Percentiles rank a stretch among this genome's conserved stretches.
Evolutionary conservation across 1,284 basidiomycete genomes (phyloP).

Genomic region (Tranzscheliella williamsii): DNA sequence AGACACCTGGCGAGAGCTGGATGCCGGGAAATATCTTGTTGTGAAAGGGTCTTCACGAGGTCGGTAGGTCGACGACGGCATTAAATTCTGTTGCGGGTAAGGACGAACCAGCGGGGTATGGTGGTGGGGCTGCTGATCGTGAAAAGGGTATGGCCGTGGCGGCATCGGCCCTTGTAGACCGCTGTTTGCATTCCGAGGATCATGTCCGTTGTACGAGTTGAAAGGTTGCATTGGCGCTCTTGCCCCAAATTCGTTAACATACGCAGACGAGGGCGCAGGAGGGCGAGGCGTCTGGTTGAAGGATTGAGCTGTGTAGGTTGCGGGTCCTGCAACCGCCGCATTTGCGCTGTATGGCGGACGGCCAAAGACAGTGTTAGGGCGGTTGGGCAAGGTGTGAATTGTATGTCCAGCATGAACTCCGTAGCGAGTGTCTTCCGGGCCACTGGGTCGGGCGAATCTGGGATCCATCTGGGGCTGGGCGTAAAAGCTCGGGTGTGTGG

Average conservation of each 20-base stretch:
- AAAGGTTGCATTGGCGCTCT: constrained; percentile 7
- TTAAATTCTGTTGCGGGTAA: constrained; percentile 9
- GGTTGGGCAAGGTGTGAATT: constrained; percentile 7
- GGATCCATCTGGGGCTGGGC: constrained; percentile 11
- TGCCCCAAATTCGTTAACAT: constrained; percentile 29
- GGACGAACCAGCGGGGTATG: constrained; percentile 14
- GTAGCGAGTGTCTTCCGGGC: constrained; percentile 8
- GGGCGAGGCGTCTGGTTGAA: constrained; percentile 9
- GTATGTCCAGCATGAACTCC: constrained; percentile 4
- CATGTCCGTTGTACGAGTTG: constrained; percentile 34
- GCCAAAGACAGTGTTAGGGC: constrained; percentile 4
- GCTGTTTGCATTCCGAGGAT: constrained; percentile 14
- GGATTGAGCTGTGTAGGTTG: constrained; percentile 12
- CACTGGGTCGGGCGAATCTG: background rate
- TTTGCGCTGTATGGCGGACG: constrained; percentile 20
- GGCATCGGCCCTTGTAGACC: constrained; percentile 21
- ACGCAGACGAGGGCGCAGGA: constrained; percentile 4
- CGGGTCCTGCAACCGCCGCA: constrained; percentile 7
- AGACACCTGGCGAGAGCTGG: constrained; percentile 51
- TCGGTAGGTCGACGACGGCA: constrained; percentile 6
- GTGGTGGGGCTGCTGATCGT: constrained; percentile 29
- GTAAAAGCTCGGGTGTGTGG: constrained; percentile 2
- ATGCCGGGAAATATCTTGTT: constrained; percentile 44
- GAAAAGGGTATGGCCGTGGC: constrained; percentile 45
- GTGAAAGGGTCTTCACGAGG: constrained; percentile 51